Evolutionary conservation across 371 early-diverging fungal genomes (phyloP).

Genomic region (Thermomucor indicae-seudaticae): DNA sequence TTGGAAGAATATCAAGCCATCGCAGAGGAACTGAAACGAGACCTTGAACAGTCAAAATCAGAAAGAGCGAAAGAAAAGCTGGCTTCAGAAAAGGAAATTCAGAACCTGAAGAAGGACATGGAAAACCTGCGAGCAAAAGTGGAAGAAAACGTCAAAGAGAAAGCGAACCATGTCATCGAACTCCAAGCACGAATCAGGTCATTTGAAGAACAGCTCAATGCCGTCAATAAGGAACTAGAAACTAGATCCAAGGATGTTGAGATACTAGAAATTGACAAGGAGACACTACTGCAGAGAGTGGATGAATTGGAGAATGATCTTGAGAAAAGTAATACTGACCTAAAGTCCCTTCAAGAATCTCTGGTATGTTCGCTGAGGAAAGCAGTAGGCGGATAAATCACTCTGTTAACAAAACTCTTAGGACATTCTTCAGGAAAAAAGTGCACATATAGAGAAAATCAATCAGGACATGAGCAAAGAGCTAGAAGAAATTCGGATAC

Average conservation of each 20-base stretch:
- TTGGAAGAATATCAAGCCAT: slow-evolving; percentile 41
- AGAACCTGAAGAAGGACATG: slow-evolving; percentile 8
- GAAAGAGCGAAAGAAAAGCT: slow-evolving; percentile 22
- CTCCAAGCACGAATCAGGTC: slow-evolving; percentile 27
- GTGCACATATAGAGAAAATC: slow-evolving; percentile 10
- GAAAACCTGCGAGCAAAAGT: neutral
- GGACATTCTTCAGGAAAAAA: slow-evolving; percentile 10
- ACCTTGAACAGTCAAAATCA: slow-evolving; percentile 30
- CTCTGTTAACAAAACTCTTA: neutral
- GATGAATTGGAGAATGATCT: slow-evolving; percentile 29
- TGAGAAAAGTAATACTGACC: slow-evolving; percentile 4
- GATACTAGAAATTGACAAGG: slow-evolving; percentile 26
- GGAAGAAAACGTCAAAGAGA: neutral
- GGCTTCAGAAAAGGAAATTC: slow-evolving; percentile 15
- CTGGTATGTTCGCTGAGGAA: no score
- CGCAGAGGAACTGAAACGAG: slow-evolving; percentile 18
- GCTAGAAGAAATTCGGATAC: slow-evolving; percentile 53
- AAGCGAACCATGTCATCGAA: neutral
- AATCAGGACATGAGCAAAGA: slow-evolving; percentile 31
- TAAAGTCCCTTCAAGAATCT: neutral
- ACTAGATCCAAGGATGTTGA: slow-evolving; percentile 22
- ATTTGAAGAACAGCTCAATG: slow-evolving; percentile 16
- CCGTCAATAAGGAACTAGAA: slow-evolving; percentile 24
- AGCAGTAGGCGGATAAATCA: neutral
- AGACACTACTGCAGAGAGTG: slow-evolving; percentile 23